Conservation (phyloP, 768 basidiomycete genomes). For the Russula vinacea region DNA sequence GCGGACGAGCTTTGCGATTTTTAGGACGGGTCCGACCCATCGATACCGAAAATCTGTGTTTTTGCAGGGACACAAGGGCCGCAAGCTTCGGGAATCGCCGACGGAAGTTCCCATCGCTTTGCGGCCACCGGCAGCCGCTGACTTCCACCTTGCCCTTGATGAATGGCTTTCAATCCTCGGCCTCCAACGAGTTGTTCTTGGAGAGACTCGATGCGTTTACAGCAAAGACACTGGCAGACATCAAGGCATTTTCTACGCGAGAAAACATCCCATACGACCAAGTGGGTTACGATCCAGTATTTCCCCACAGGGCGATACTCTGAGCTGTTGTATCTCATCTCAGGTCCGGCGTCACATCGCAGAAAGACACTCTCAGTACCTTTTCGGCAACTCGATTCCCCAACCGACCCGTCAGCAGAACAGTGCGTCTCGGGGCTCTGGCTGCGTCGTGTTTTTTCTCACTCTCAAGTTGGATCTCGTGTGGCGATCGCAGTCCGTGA, state of each 20-base stretch:
- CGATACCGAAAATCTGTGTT: not conserved
- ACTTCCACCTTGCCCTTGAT: slow-evolving; percentile 2
- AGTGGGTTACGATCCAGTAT: slow-evolving; percentile 38
- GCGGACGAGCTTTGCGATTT: slow-evolving; percentile 33
- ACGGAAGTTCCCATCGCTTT: not conserved
- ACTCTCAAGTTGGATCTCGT: not conserved
- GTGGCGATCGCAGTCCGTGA: slow-evolving; percentile 41
- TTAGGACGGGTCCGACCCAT: slow-evolving; percentile 40
- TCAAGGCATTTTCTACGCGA: slow-evolving; percentile 58
- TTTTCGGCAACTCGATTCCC: slow-evolving; percentile 40
- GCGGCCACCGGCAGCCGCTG: too few relatives aligned
- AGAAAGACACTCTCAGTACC: slow-evolving; percentile 60
- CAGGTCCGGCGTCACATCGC: slow-evolving; percentile 50
- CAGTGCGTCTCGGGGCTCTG: slow-evolving; percentile 24
- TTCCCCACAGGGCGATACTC: not conserved
- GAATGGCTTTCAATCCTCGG: slow-evolving; percentile 27
- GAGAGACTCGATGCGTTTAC: slow-evolving; percentile 65
- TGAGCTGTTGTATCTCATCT: slow-evolving; percentile 41
- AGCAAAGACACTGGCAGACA: slow-evolving; percentile 53
- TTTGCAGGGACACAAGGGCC: not conserved
- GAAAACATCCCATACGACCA: slow-evolving; percentile 59
- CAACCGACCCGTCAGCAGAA: slow-evolving; percentile 15
- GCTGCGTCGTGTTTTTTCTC: not conserved
- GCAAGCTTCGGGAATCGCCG: not conserved
- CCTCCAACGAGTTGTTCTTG: slow-evolving; percentile 53